Evolutionary conservation across 2,329 filamentous ascomycete species (phyloP), one percentile per base, ranked within the genome.

Genomic region (Corynespora cassiicola): DNA sequence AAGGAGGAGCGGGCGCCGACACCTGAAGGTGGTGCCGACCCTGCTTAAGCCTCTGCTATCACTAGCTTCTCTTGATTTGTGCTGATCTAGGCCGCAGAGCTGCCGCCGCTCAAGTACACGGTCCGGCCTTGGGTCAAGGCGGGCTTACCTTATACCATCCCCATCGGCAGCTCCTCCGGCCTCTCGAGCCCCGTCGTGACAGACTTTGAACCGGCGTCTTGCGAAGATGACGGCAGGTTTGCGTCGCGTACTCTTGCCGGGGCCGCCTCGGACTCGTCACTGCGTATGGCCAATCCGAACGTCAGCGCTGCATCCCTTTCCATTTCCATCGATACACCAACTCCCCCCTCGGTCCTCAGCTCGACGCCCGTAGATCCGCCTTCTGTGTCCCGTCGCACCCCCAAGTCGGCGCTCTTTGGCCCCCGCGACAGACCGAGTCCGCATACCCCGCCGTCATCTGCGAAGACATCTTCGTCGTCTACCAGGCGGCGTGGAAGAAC

Each of bases 11-110:
- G 43, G 42, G 45, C 45, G 15, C 34, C 47, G 31, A 47, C 59
- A 43, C 47, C 57, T 55, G 64, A 66, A 63, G 61, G 58, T 61
- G 63, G 57, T 58, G 53, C 55, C 31, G 51, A 53, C 35, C 58
- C 63, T 51, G 54, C 63, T 46, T 68, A 52, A 61, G 45, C 50
- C 36, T 52, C 31, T 43, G 23, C 39, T 41, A 27, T 47, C 42
- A 38, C 29, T 42, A 32, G 33, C 39, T 19, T 36, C 9, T 31
- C 30, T 35, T 37, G 31, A 31, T 43, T 40, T 39, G 42, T 56
- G 57, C 62, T 65, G 50, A 66, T 59, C 11, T 21, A 5, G n/a
- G 33, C 8, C 28, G 11, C 39, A 65, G 60, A 51, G 27, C 25
- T 53, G 22, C 47, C 48, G 6, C 47, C 40, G 10, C 45, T 47